Conservation (phyloP, 2,329 filamentous ascomycete species). For the Fusarium bulbicola region DNA sequence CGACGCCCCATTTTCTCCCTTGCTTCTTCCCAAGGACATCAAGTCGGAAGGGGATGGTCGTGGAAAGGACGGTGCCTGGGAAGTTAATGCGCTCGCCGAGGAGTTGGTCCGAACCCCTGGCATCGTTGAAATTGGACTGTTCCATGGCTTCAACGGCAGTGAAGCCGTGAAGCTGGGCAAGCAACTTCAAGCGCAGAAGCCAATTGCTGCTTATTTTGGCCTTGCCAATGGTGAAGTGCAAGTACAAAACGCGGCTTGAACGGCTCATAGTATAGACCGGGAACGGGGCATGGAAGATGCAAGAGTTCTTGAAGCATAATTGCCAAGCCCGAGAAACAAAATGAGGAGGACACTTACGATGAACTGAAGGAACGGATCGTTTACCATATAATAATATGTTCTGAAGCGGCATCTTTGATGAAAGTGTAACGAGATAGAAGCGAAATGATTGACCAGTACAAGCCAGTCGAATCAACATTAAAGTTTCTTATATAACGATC, state of each 20-base stretch:
- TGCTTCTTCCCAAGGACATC: conserved; percentile 70
- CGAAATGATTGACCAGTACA: conserved; percentile 22
- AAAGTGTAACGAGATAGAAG: conserved; percentile 16
- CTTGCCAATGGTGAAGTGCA: conserved; percentile 77
- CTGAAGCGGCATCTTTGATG: conserved; percentile 5
- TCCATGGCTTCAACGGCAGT: conserved; percentile 81
- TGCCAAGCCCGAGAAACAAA: neutral
- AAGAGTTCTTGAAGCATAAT: neutral
- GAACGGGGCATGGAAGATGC: neutral
- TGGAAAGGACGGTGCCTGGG: conserved; percentile 72
- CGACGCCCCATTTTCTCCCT: conserved; percentile 84
- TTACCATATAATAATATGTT: neutral
- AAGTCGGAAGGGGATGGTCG: conserved; percentile 59
- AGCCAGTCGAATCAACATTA: conserved; percentile 37
- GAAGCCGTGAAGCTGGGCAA: conserved; percentile 65
- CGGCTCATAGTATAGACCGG: neutral
- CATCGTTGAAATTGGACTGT: conserved; percentile 91
- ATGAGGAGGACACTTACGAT: neutral
- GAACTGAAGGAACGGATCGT: neutral
- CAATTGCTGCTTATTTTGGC: conserved; percentile 94
- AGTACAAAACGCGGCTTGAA: conserved; percentile 43
- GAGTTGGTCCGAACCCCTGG: conserved; percentile 84
- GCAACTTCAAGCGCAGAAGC: conserved; percentile 82
- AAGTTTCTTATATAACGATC: conserved; percentile 46
- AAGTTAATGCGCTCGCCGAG: conserved; percentile 77